Conservation (phyloP, 768 basidiomycete genomes). For the Phylloporus sp. region DNA sequence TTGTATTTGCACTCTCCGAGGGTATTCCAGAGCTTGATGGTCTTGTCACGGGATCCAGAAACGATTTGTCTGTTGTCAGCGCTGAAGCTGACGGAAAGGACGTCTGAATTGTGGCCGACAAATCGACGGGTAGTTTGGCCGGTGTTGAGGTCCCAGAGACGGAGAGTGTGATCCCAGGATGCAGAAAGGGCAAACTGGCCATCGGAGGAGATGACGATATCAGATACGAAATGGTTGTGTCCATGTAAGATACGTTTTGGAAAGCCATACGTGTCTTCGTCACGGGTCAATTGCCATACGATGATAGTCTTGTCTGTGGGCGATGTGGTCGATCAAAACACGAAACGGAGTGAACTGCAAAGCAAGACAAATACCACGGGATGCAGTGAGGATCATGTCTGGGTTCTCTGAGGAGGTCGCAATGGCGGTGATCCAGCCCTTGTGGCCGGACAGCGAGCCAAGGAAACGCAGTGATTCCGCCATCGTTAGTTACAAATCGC, state of each 20-base stretch:
- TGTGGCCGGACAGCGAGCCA: constrained; percentile 88
- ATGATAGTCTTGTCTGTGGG: constrained; percentile 99
- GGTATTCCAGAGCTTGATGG: constrained; percentile 99
- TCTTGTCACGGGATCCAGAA: constrained; percentile 92
- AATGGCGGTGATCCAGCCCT: constrained; percentile 98
- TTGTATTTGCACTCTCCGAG: constrained; percentile 99
- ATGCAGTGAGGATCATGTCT: constrained; percentile 97
- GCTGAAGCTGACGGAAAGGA: constrained; percentile 98
- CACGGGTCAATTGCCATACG: constrained; percentile 97
- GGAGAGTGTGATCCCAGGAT: constrained; percentile 99
- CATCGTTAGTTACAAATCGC: constrained; percentile 44
- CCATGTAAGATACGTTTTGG: constrained; percentile 97
- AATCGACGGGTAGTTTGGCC: constrained; percentile 95
- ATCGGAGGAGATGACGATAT: constrained; percentile 98
- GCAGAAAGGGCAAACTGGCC: constrained; percentile 99
- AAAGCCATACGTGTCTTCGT: constrained; percentile 87
- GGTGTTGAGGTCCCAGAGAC: constrained; percentile 99
- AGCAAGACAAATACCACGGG: constrained; percentile 66
- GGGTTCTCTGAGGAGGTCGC: constrained; percentile 98
- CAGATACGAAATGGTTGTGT: constrained; percentile 99
- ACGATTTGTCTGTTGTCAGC: constrained; percentile 99
- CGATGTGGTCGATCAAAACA: constrained; percentile 20
- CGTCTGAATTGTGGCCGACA: constrained; percentile 96
- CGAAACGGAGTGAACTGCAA: constrained; percentile 6
- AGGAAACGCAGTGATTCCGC: constrained; percentile 85